These are phyloP conservation scores for Rostrohypoxylon terebratum DNA, from an alignment of 495 filamentous ascomycete genomes.

Conservation along the genomic window DNA sequence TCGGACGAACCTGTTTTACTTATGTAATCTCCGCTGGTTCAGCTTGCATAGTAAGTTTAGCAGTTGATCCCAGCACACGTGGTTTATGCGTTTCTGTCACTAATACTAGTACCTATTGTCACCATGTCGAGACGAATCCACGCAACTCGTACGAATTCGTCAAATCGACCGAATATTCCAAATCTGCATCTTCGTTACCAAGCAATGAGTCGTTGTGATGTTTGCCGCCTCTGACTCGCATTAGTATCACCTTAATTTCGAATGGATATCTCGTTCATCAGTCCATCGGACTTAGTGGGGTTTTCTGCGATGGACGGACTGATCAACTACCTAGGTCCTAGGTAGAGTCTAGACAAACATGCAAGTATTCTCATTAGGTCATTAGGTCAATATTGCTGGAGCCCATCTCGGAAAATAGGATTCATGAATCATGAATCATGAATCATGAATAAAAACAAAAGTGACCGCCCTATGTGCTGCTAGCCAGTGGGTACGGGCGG, in stretches of 20 bases:
- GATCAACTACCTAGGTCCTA: too few species aligned
- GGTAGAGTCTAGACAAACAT: constrained; percentile 11
- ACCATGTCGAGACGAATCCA: neutral
- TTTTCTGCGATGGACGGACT: neutral
- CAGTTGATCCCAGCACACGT: neutral
- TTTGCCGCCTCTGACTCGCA: constrained; percentile 9
- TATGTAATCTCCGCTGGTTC: neutral
- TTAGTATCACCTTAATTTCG: constrained; percentile 13
- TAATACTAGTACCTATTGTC: too few species aligned
- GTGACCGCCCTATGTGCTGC: constrained; percentile 2
- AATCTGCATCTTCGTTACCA: constrained; percentile 7
- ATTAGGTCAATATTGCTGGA: neutral
- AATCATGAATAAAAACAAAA: neutral
- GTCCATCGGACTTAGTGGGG: neutral
- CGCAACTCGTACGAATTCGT: neutral
- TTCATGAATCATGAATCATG: constrained; percentile 7
- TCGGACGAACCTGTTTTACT: constrained; percentile 35
- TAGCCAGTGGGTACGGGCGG: constrained; percentile 8
- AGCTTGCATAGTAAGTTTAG: constrained; percentile 4
- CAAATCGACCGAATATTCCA: neutral
- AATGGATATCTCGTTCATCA: neutral
- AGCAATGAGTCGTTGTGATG: constrained; percentile 4
- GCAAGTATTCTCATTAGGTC: constrained; percentile 5
- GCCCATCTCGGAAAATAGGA: neutral
- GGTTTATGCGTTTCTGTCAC: neutral